Percentiles rank a stretch among this genome's conserved stretches.
These are phyloP conservation scores for Seiridium unicorne DNA, from an alignment of 2,329 filamentous ascomycete species.

Conservation along the genomic window DNA sequence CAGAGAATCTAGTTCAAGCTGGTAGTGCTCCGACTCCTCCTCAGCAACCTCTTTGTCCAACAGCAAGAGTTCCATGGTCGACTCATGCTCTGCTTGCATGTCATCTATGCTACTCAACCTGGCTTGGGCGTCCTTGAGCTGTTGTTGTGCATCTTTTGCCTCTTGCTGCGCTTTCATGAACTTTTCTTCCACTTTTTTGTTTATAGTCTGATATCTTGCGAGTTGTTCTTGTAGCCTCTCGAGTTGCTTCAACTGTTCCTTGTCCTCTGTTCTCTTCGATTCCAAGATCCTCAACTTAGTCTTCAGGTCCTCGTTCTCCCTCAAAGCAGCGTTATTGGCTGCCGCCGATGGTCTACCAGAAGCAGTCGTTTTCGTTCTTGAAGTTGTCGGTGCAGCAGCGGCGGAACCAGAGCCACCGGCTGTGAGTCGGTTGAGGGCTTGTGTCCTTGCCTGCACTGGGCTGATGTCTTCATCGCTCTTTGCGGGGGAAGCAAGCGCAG, in stretches of 20 bases:
- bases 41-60: slow-evolving; percentile 96
- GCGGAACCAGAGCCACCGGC: slow-evolving; percentile 25
- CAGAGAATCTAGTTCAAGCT: slow-evolving; percentile 75
- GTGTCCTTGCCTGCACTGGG: slow-evolving; percentile 48
- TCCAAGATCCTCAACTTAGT: slow-evolving; percentile 85
- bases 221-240: slow-evolving; percentile 74
- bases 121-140: slow-evolving; percentile 72
- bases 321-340: slow-evolving; percentile 47
- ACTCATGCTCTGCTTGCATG: slow-evolving; percentile 80
- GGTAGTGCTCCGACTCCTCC: slow-evolving; percentile 80
- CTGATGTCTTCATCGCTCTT: slow-evolving; percentile 54
- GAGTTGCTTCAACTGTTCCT: slow-evolving; percentile 77
- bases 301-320: slow-evolving; percentile 84
- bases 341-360: slow-evolving; percentile 36
- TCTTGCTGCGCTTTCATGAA: slow-evolving; percentile 84
- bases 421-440: slow-evolving; percentile 51
- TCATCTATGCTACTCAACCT: slow-evolving; percentile 69
- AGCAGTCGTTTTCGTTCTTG: slow-evolving; percentile 23
- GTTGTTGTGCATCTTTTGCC: slow-evolving; percentile 70
- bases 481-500: slow-evolving; percentile 41
- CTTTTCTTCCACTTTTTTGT: slow-evolving; percentile 87
- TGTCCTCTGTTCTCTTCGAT: slow-evolving; percentile 80
- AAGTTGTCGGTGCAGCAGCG: slow-evolving; percentile 28
- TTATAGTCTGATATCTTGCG: slow-evolving; percentile 78
- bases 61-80: slow-evolving; percentile 79